Conservation (phyloP, 1,284 basidiomycete genomes). For the Vanrija humicola region DNA sequence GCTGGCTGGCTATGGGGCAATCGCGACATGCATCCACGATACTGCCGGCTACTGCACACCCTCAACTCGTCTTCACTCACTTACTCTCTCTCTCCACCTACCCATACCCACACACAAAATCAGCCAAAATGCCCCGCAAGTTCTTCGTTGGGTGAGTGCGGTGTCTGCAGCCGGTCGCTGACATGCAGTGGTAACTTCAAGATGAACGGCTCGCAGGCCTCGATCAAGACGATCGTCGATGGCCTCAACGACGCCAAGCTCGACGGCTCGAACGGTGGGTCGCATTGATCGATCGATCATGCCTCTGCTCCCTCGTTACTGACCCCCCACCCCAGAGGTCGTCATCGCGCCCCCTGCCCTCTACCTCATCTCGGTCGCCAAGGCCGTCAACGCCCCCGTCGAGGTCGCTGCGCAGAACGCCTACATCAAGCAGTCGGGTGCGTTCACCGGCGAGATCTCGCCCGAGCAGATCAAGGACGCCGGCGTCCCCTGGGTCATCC, state of each 20-base stretch:
- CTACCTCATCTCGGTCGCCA: slow-evolving; percentile 68
- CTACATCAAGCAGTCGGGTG: slow-evolving; percentile 78
- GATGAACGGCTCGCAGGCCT: slow-evolving; percentile 71
- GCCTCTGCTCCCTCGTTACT: neutral
- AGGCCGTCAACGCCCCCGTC: slow-evolving; percentile 60
- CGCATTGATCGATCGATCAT: neutral
- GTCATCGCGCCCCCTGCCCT: slow-evolving; percentile 86
- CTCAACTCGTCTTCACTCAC: neutral
- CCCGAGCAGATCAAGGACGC: slow-evolving; percentile 80
- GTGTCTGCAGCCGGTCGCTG: neutral
- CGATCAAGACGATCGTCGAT: slow-evolving; percentile 63
- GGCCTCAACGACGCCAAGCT: slow-evolving; percentile 70
- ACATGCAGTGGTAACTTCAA: slow-evolving; percentile 92
- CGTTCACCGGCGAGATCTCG: slow-evolving; percentile 94
- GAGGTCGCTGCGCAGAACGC: slow-evolving; percentile 89
- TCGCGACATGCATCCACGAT: too few relatives aligned
- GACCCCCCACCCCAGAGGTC: slow-evolving; percentile 61
- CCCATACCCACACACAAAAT: slow-evolving; percentile 1
- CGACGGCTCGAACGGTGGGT: slow-evolving; percentile 67
- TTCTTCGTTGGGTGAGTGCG: slow-evolving; percentile 45
- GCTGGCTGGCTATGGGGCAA: too few relatives aligned
- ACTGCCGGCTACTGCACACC: too few relatives aligned
- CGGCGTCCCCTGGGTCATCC: slow-evolving; percentile 83
- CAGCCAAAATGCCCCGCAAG: slow-evolving; percentile 36
- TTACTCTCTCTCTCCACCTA: neutral